phyloP scores from a whole-genome alignment of 2,329 filamentous ascomycete genomes.

The Thyridium curvatum region DNA sequence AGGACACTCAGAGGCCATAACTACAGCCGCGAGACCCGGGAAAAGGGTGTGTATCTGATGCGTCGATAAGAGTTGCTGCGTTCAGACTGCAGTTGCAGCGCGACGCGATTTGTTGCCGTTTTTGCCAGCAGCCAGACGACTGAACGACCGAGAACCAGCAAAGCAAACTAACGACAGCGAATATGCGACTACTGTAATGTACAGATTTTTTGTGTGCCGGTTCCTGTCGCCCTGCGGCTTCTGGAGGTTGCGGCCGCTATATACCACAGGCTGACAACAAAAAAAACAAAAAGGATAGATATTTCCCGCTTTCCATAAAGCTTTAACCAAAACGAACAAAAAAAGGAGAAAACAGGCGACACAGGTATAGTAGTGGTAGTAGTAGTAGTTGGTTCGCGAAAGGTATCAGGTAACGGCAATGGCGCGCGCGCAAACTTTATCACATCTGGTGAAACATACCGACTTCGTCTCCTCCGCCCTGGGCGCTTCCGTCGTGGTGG shows the following conservation, averaged over 20 bases:
- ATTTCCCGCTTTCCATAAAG: slow-evolving; percentile 10
- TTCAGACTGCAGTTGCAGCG: too few species aligned
- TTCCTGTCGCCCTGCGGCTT: slow-evolving; percentile 30
- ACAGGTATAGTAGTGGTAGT: slow-evolving; percentile 22
- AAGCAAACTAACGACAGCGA: slow-evolving; percentile 32
- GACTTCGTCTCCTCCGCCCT: slow-evolving; percentile 74
- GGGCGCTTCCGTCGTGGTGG: slow-evolving; percentile 60
- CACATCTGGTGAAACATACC: slow-evolving; percentile 98
- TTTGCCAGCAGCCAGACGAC: slow-evolving; percentile 25
- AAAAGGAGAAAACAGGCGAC: slow-evolving; percentile 20
- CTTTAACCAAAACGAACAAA: slow-evolving; percentile 14
- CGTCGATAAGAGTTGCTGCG: too few species aligned
- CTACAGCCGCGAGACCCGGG: too few species aligned
- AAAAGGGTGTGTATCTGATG: too few species aligned
- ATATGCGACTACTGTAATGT: slow-evolving; percentile 47
- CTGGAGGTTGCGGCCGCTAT: slow-evolving; percentile 21
- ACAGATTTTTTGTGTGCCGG: slow-evolving; percentile 42
- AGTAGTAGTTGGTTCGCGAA: slow-evolving; percentile 13
- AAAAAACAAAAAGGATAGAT: slow-evolving; percentile 23
- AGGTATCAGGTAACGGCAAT: slow-evolving; percentile 28
- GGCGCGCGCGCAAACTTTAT: slow-evolving; percentile 38
- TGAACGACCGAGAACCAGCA: slow-evolving; percentile 33
- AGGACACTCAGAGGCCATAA: too few species aligned
- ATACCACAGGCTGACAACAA: slow-evolving; percentile 12
- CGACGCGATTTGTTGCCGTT: too few species aligned